phyloP scores from a whole-genome alignment of 192 early-diverging fungal species.

The Coemansia sp. region DNA sequence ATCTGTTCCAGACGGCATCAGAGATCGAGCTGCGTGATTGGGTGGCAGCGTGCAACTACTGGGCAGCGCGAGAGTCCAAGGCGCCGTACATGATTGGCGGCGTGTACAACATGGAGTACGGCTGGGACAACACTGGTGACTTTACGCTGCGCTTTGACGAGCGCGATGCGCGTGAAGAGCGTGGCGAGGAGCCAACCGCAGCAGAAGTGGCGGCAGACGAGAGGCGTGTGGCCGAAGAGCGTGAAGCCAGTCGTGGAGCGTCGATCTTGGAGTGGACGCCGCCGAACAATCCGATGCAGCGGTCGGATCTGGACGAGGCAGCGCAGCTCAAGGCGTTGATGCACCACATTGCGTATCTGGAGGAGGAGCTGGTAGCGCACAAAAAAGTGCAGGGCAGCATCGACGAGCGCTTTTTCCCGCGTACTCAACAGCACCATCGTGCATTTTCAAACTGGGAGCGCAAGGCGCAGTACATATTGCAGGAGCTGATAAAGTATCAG shows the following conservation, averaged over 20 bases:
- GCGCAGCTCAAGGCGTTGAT: slow-evolving; percentile 64
- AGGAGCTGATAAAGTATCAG: slow-evolving; percentile 82
- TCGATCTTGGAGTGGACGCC: slow-evolving; percentile 53
- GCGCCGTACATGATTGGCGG: slow-evolving; percentile 83
- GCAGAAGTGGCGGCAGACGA: slow-evolving; percentile 42
- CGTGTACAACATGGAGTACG: slow-evolving; percentile 89
- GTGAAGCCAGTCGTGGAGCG: slow-evolving; percentile 37
- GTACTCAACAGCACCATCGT: slow-evolving; percentile 59
- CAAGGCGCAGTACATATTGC: slow-evolving; percentile 70
- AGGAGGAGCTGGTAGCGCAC: slow-evolving; percentile 67
- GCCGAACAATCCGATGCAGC: slow-evolving; percentile 53
- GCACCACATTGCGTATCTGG: slow-evolving; percentile 61
- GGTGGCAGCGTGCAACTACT: slow-evolving; percentile 89
- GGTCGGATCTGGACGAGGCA: slow-evolving; percentile 51
- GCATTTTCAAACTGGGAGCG: slow-evolving; percentile 79
- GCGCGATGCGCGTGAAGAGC: slow-evolving; percentile 43
- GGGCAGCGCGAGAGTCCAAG: slow-evolving; percentile 88
- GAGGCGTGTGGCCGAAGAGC: slow-evolving; percentile 37
- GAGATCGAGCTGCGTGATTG: slow-evolving; percentile 74
- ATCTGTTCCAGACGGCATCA: slow-evolving; percentile 81
- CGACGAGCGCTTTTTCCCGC: slow-evolving; percentile 57
- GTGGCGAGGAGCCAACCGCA: slow-evolving; percentile 26
- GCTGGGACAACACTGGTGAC: slow-evolving; percentile 73
- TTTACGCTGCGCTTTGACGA: slow-evolving; percentile 46
- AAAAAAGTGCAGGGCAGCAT: slow-evolving; percentile 59